Conservation (phyloP, 371 early-diverging fungal species). For the Syncephalastrum racemosum region DNA sequence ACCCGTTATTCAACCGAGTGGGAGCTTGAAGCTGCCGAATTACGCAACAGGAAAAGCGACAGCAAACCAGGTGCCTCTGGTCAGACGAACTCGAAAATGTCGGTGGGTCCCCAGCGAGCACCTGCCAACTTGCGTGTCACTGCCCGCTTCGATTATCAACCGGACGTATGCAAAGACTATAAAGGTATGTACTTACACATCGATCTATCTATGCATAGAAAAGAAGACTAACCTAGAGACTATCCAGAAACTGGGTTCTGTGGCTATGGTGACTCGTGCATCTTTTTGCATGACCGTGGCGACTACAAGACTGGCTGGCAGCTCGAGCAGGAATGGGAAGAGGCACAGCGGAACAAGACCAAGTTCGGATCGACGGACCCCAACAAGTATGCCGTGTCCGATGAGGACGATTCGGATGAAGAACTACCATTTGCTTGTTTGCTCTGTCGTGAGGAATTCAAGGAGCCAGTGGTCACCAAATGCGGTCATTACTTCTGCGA, state of each 20-base stretch:
- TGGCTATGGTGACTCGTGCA: conserved; percentile 97
- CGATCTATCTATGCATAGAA: too few relatives aligned
- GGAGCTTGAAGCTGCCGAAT: conserved; percentile 43
- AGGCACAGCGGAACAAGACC: conserved; percentile 66
- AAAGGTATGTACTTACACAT: conserved; percentile 61
- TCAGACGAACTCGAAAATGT: conserved; percentile 47
- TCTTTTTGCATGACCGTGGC: conserved; percentile 96
- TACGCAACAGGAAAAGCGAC: conserved; percentile 30
- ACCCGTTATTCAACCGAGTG: conserved; percentile 55
- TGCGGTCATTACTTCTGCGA: conserved; percentile 97
- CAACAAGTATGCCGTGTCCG: conserved; percentile 53
- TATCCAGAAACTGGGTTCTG: conserved; percentile 82
- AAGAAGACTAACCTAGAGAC: neutral
- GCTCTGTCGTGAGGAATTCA: conserved; percentile 88
- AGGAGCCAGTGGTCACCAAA: conserved; percentile 86
- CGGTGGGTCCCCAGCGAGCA: conserved; percentile 86
- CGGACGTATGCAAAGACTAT: conserved; percentile 98
- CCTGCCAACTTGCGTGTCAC: conserved; percentile 86
- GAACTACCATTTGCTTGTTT: conserved; percentile 92
- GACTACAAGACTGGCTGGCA: conserved; percentile 97
- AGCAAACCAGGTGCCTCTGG: conserved; percentile 34
- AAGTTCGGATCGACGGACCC: conserved; percentile 49
- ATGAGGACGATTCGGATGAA: conserved; percentile 60
- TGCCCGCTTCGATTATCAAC: conserved; percentile 92
- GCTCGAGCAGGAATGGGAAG: conserved; percentile 94